Base-by-base conservation (phyloP, 192 early-diverging fungal genomes). In the Umbelopsis ramanniana region DNA sequence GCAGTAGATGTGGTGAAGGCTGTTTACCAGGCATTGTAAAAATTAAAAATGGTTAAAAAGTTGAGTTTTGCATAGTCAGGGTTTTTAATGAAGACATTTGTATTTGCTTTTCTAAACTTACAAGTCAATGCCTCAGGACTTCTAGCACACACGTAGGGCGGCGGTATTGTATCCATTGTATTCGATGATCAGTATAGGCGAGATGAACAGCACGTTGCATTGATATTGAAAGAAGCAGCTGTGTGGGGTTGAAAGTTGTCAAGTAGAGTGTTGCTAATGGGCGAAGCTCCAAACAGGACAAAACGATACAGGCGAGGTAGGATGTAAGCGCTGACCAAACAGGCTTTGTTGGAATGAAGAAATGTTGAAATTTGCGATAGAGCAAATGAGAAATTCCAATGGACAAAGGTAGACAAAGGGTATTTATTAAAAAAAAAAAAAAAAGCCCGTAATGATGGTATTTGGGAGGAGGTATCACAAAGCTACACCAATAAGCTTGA, bases 101-200 rank as follows among this genome's bases (percentile, higher is more conserved):
- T 43, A 11, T 43, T 43, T 0, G 1, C 23, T 5, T 24, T 24
- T 54, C 12, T 54, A 22, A 35, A 37, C 57, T 38, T 63, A 35
- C 57, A 63, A 14, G 57, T 63, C 29, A 63, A 63, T 63, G 57
- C 57, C n/a, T 63, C 57, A 37, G 57, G 57, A 26, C 57, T 63
- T 63, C 57, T 63, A 2, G 57, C 57, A 63, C 57, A 63, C 24
- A 63, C 57, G 57, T 63, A 63, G 4, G 57, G 33, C 15, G 57
- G 57, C 12, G 57, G 57, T 29, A 63, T 63, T 63, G 26, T 63
- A 63, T 63, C 57, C 57, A 63, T 63, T 63, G 57, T 63, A 50
- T 63, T n/a, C 24, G 17, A 4, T 26, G 57, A 63, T 63, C 3
- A n/a, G 17, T 63, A 3, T 63, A 35, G 29, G 17, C 33, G 17